Evolutionary conservation across 805 yeast species (phyloP), one percentile per base, ranked within the genome.

Genomic region (Spathaspora girioi): DNA sequence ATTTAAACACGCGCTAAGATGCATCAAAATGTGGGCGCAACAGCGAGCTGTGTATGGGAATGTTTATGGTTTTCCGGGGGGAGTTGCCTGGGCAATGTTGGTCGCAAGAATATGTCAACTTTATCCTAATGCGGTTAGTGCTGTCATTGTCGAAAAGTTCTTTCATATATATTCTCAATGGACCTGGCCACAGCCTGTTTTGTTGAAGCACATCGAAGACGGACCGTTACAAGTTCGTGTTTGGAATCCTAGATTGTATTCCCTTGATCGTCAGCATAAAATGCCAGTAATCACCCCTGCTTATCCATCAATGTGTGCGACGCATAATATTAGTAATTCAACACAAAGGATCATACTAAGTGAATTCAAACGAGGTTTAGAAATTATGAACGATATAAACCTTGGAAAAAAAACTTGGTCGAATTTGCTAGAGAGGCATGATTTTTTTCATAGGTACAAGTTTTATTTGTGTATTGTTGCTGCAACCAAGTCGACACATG

Each of bases 221-320:
- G 98, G 99, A 0, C 98, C 98, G 0, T 71, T 94, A 43, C 97
- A 92, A 60, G 97, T 92, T 0, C 79, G 97, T 54, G 94, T 94
- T 8, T 94, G 99, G 99, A 94, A 94, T 66, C 99, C 99, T 17
- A 80, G 87, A 55, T 70, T 93, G 3, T 94, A 94, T 64, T 86
- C 94, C 1, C 89, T 84, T 59, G 99, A 94, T 67, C 80, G 96
- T 54, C 82, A 83, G 35, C 99, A 94, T 68, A 77, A 85, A 58
- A 94, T 94, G 99, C 99, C 99, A 0, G 96, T 94, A 10, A 94
- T 94, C 52, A 94, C 99, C 0, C 99, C 99, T 0, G 98, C 98
- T 0, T 90, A 91, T 65, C 97, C 97, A 0, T 92, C 97, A 1
- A 94, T 94, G 99, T 94, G 99, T 71, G 97, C 99, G 0, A 94